Evolutionary conservation across 2,329 filamentous ascomycete genomes (phyloP).

Genomic region (Apiospora malaysiana): DNA sequence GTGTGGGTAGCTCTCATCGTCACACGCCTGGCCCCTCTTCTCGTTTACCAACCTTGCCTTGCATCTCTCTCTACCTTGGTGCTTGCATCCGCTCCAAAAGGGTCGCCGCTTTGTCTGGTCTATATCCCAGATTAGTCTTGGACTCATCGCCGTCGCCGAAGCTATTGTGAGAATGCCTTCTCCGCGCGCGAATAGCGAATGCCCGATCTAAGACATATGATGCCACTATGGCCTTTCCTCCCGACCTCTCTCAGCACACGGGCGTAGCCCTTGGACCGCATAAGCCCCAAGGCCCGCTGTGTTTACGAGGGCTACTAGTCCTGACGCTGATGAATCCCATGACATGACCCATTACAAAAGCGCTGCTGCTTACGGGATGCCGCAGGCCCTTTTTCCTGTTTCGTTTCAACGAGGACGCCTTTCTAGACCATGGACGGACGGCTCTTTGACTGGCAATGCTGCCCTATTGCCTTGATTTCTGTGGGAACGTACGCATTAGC

Average conservation of each 20-base stretch:
- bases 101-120: constrained; percentile 10
- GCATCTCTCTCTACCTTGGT: background rate
- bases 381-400: background rate
- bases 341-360: background rate
- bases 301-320: constrained; percentile 22
- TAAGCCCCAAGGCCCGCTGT: background rate
- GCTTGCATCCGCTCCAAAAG: constrained; percentile 3
- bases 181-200: constrained; percentile 19
- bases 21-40: constrained; percentile 9
- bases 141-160: constrained; percentile 20
- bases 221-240: constrained; percentile 20
- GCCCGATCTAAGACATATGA: constrained; percentile 25
- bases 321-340: constrained; percentile 31
- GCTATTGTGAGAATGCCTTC: constrained; percentile 16
- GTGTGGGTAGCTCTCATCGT: background rate
- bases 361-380: background rate
- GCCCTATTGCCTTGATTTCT: constrained; percentile 14
- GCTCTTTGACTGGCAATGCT: background rate
- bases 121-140: background rate
- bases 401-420: background rate
- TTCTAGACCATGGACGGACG: background rate
- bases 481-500: constrained; percentile 10
- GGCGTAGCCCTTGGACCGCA: constrained; percentile 16
- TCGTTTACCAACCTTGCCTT: constrained; percentile 7
- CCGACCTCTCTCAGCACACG: constrained; percentile 5